A percentile compares a stretch with the other conserved stretches of the same genome.
These are phyloP conservation scores for Odontarrhena argentea DNA, from an alignment of 345 rosid species.

Conservation along the genomic window DNA sequence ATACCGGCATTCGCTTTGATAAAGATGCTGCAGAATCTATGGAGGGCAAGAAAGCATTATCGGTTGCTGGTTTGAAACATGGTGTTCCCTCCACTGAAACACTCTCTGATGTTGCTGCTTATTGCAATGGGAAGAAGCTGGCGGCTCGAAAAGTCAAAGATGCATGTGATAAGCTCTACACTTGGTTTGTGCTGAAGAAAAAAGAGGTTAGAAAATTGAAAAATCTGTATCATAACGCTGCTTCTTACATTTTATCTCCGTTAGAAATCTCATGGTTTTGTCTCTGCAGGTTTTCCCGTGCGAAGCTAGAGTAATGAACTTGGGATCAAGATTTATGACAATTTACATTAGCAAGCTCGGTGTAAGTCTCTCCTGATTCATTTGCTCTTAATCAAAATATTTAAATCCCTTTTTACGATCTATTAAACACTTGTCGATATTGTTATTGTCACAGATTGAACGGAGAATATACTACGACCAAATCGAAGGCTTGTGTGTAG, in stretches of 20 bases:
- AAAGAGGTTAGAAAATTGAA: slow-evolving; percentile 51
- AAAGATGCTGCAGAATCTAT: slow-evolving; percentile 59
- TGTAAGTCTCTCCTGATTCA: slow-evolving; percentile 50
- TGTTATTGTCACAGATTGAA: slow-evolving; percentile 59
- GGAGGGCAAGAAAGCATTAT: slow-evolving; percentile 61
- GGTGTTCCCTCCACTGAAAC: slow-evolving; percentile 54
- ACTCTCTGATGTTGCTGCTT: slow-evolving; percentile 60
- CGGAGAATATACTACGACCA: slow-evolving; percentile 78
- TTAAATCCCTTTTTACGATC: not conserved
- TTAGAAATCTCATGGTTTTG: slow-evolving; percentile 5
- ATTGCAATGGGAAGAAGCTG: slow-evolving; percentile 68
- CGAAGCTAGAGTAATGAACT: slow-evolving; percentile 79
- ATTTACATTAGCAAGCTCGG: slow-evolving; percentile 72
- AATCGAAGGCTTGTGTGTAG: slow-evolving; percentile 68
- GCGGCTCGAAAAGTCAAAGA: slow-evolving; percentile 79
- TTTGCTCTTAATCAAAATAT: not conserved
- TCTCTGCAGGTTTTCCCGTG: slow-evolving; percentile 64
- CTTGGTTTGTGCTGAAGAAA: slow-evolving; percentile 78
- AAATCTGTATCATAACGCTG: slow-evolving; percentile 15
- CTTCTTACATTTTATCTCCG: slow-evolving; percentile 16
- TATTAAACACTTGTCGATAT: not conserved
- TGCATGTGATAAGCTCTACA: slow-evolving; percentile 75
- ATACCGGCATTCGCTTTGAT: slow-evolving; percentile 61
- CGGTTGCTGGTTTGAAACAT: slow-evolving; percentile 62
- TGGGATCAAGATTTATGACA: slow-evolving; percentile 91